Conservation (phyloP, 2,329 filamentous ascomycete genomes). For the Camptophora hylomeconis region DNA sequence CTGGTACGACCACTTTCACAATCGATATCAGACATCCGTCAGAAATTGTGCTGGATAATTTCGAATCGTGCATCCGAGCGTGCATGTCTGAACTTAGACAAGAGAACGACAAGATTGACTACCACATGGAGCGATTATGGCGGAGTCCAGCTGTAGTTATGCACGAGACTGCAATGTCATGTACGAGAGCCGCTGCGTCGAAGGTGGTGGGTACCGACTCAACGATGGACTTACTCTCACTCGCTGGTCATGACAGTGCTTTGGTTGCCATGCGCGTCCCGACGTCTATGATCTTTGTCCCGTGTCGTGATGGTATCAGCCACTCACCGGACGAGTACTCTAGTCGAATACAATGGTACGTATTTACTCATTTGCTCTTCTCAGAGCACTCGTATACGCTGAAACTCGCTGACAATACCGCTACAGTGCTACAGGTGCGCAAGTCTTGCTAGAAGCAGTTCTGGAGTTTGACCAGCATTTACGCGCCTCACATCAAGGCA, state of each 20-base stretch:
- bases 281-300: conserved; percentile 57
- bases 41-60: conserved; percentile 8
- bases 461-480: conserved; percentile 34
- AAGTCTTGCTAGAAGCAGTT: conserved; percentile 16
- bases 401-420: conserved; percentile 6
- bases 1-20: conserved; percentile 15
- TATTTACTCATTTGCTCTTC: not conserved
- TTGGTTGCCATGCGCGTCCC: conserved; percentile 47
- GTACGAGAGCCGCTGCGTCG: conserved; percentile 47
- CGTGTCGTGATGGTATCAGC: conserved; percentile 49
- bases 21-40: conserved; percentile 14
- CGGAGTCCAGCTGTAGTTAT: conserved; percentile 44
- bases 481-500: no score
- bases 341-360: conserved; percentile 41
- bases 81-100: conserved; percentile 9
- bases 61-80: conserved; percentile 14
- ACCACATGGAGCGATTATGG: conserved; percentile 16
- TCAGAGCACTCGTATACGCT: no score
- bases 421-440: conserved; percentile 19
- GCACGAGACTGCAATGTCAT: conserved; percentile 53
- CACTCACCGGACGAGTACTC: conserved; percentile 54
- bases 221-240: not conserved
- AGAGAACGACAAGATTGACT: conserved; percentile 17
- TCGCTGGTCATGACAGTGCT: conserved; percentile 47
- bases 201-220: conserved; percentile 26